Evolutionary conservation across 768 basidiomycete genomes (phyloP).

Genomic region (Tephrocybe rancida): DNA sequence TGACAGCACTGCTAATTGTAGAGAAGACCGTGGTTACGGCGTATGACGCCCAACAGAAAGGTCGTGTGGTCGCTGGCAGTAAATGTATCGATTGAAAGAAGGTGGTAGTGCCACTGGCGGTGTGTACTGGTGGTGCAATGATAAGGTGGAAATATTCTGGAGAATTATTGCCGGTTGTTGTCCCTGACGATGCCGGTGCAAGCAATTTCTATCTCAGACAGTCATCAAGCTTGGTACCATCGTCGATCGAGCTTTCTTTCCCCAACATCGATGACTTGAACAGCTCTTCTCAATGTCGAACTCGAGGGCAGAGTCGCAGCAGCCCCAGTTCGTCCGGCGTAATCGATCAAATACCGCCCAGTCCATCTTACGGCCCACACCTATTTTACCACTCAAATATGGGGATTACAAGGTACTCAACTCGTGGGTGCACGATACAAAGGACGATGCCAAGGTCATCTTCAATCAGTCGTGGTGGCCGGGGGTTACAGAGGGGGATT

Average conservation of each 20-base stretch:
- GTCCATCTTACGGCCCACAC: conserved; percentile 55
- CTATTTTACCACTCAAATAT: conserved; percentile 48
- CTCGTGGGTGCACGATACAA: conserved; percentile 75
- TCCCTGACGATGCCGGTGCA: too few species aligned
- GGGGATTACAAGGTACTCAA: conserved; percentile 69
- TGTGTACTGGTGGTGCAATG: too few species aligned
- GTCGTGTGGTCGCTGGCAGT: too few species aligned
- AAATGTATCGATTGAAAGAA: too few species aligned
- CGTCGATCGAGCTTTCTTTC: not conserved
- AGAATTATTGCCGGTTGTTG: too few species aligned
- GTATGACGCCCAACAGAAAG: too few species aligned
- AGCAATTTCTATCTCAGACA: too few species aligned
- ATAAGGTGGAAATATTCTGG: too few species aligned
- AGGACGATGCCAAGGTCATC: conserved; percentile 50
- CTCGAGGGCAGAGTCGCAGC: conserved; percentile 68
- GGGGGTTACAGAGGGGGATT: conserved; percentile 76
- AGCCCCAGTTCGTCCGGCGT: conserved; percentile 55
- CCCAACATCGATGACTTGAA: conserved; percentile 1
- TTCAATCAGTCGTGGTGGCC: conserved; percentile 81
- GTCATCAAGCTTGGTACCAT: not conserved
- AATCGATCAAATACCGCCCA: conserved; percentile 73
- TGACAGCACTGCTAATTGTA: too few species aligned
- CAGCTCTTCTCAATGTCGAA: conserved; percentile 46
- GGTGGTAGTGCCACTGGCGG: too few species aligned
- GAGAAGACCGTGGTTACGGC: too few species aligned